Base-by-base conservation (phyloP, 345 rosid genomes). In the Citrus cavaleriei region DNA sequence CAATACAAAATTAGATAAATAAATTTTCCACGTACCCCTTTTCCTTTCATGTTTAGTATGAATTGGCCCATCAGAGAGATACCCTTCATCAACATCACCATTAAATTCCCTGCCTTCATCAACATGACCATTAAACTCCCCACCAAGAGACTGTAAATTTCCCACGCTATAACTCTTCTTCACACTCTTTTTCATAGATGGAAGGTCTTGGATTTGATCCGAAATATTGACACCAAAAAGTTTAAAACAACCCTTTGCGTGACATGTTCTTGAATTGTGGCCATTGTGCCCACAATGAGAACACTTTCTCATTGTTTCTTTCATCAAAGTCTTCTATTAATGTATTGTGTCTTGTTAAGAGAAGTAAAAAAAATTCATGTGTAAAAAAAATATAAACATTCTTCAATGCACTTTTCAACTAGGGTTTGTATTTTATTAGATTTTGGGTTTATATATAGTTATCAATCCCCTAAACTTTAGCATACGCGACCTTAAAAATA, bases 221-320 rank as follows among this genome's bases (percentile, higher is more conserved):
- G 71, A n/a, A 70, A 92, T 86, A 30, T 79, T 78, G 32, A 88
- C 93, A 18, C 96, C 96, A 68, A 92, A 92, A 25, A 92, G 80
- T 74, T 87, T 92, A 10, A 92, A 12, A 9, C 68, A 77, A 2
- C 71, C 83, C n/a, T 72, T 83, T 5, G 63, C 85, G 60, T 84
- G 77, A 64, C 90, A 88, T 1, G 90, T 86, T 51, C 94, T 86
- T 1, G 91, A 73, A 71, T 88, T 90, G 70, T 87, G 92, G 40
- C 89, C 92, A 73, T 75, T 82, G 4, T 81, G 81, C 6, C 90
- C 90, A 72, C 90, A 86, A 10, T 80, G 64, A 9, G 89, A 83
- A 68, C 93, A 88, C 82, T 87, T 89, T 71, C 89, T 88, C 19
- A 55, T 16, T 51, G 64, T 40, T 72, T 86, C 84, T 69, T 80